Evolutionary conservation across 768 basidiomycete species (phyloP).

Genomic region (Pulveroboletus sp.): DNA sequence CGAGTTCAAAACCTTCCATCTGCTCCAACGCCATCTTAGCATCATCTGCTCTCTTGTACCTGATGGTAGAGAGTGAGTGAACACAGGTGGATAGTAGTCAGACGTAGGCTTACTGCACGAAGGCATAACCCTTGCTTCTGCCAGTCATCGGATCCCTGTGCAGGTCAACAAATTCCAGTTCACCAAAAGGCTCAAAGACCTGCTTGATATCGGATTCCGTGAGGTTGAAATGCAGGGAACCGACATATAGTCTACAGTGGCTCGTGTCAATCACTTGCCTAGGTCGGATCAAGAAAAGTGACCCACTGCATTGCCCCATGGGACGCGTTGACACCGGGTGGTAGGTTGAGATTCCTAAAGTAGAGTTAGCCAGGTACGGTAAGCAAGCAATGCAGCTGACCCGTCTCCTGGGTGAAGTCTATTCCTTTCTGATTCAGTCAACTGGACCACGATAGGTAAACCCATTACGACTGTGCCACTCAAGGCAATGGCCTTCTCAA

Average conservation of each 20-base stretch:
- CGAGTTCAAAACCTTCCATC: constrained; percentile 98
- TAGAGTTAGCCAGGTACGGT: constrained; percentile 9
- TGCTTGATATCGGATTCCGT: constrained; percentile 96
- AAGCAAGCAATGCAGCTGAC: constrained; percentile 40
- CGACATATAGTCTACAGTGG: constrained; percentile 80
- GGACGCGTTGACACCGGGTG: constrained; percentile 78
- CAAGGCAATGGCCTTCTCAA: constrained; percentile 85
- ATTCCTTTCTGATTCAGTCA: constrained; percentile 96
- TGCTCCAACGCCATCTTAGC: constrained; percentile 96
- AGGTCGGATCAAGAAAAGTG: constrained; percentile 19
- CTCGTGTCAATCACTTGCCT: constrained; percentile 11
- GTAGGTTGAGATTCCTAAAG: constrained; percentile 70
- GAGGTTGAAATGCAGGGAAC: constrained; percentile 94
- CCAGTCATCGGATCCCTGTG: constrained; percentile 94
- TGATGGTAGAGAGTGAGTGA: constrained; percentile 28
- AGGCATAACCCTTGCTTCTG: constrained; percentile 95
- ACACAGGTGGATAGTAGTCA: background rate
- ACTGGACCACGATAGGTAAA: constrained; percentile 92
- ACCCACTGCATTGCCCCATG: constrained; percentile 83
- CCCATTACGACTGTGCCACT: constrained; percentile 98
- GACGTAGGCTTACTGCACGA: constrained; percentile 72
- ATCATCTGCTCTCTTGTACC: constrained; percentile 87
- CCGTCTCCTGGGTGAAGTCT: constrained; percentile 84
- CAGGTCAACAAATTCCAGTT: constrained; percentile 96
- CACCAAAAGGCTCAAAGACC: constrained; percentile 98